Evolutionary conservation across 2,329 filamentous ascomycete genomes (phyloP).

Genomic region (Endoconidiophora polonica): DNA sequence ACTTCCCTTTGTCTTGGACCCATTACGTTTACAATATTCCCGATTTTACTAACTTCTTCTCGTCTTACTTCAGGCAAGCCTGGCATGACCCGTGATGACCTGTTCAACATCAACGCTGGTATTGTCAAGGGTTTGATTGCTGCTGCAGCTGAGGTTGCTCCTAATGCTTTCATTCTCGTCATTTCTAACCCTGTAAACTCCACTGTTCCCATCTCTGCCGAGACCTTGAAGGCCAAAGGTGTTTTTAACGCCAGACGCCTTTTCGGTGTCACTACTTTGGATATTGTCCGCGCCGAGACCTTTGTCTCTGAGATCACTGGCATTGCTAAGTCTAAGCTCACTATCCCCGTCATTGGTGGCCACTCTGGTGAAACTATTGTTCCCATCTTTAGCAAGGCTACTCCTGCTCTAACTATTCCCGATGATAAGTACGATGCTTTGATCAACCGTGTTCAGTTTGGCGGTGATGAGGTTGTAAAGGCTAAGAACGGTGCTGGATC

Average conservation of each 20-base stretch:
- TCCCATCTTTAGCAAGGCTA: slow-evolving; percentile 84
- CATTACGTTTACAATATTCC: too few species aligned
- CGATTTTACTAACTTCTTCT: neutral
- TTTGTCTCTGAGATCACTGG: slow-evolving; percentile 79
- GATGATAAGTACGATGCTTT: slow-evolving; percentile 79
- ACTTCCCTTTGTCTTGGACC: too few species aligned
- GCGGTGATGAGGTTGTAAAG: slow-evolving; percentile 92
- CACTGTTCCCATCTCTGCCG: slow-evolving; percentile 90
- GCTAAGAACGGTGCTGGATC: slow-evolving; percentile 85
- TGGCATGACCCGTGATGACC: slow-evolving; percentile 97
- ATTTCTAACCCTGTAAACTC: slow-evolving; percentile 99
- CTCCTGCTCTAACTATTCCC: slow-evolving; percentile 64
- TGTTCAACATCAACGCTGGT: slow-evolving; percentile 99
- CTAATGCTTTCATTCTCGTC: slow-evolving; percentile 87
- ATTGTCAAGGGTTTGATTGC: slow-evolving; percentile 92
- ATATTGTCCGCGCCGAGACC: slow-evolving; percentile 94
- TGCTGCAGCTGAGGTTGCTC: slow-evolving; percentile 69
- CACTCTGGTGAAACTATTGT: slow-evolving; percentile 98
- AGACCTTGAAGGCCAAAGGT: slow-evolving; percentile 83
- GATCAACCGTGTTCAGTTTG: slow-evolving; percentile 91
- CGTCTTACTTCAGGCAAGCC: slow-evolving; percentile 57
- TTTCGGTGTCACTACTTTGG: slow-evolving; percentile 96
- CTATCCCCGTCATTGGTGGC: slow-evolving; percentile 83
- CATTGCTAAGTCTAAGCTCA: slow-evolving; percentile 64
- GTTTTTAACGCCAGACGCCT: slow-evolving; percentile 93